Conservation (phyloP, 129 eudicot genomes). For the Calendula officinalis region DNA sequence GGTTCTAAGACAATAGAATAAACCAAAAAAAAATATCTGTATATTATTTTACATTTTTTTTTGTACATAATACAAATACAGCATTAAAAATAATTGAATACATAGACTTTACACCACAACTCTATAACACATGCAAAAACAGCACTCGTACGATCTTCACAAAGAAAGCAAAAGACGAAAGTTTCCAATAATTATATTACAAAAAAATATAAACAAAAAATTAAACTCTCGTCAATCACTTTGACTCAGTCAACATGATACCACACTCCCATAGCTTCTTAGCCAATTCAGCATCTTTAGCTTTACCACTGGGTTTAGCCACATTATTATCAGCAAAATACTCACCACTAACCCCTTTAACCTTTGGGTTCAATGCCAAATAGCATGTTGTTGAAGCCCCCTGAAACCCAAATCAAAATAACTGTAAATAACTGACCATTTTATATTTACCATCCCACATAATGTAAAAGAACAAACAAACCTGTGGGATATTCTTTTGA, state of each 20-base stretch:
- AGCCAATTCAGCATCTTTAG: conserved; percentile 34
- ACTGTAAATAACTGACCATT: not conserved
- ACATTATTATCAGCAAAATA: conserved; percentile 43
- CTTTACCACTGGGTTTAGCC: conserved; percentile 32
- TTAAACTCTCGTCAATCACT: conserved; percentile 27
- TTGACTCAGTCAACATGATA: conserved; percentile 26
- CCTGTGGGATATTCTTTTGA: conserved; percentile 35
- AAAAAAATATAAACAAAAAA: not conserved
- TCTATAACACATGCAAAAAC: conserved; percentile 8
- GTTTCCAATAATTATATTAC: conserved; percentile 18
- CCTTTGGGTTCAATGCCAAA: conserved; percentile 71
- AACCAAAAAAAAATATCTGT: not conserved
- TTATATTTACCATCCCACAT: not conserved
- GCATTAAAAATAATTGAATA: conserved; percentile 5
- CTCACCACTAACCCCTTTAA: conserved; percentile 64
- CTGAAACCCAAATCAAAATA: conserved; percentile 19
- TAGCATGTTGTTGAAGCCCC: conserved; percentile 76
- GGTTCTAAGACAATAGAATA: not conserved
- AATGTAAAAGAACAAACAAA: conserved; percentile 9
- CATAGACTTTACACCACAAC: conserved; percentile 15
- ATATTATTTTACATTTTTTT: not conserved
- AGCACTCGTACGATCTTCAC: conserved; percentile 18
- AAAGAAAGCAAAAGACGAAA: not conserved
- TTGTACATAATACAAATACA: conserved; percentile 18
- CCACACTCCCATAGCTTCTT: conserved; percentile 54